Base-by-base conservation (phyloP, 1,284 basidiomycete genomes). In the Cystobasidiaceae sp. region DNA sequence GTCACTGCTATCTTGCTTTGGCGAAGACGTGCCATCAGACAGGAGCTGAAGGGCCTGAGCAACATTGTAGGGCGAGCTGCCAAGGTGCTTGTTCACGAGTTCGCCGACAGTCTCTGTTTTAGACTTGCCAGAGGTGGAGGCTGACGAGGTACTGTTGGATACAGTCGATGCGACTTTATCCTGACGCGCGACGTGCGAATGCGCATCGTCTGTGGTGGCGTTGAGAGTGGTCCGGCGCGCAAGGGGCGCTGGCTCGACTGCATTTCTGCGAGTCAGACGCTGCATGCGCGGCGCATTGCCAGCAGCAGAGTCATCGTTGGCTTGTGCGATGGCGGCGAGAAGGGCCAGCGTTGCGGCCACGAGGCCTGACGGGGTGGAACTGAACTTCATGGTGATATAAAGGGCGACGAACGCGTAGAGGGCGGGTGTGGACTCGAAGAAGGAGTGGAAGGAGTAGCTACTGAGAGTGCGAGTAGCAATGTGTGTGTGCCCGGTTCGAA, bases 141-240 rank as follows among this genome's bases (percentile, higher is more conserved):
- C 17, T 15, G 48, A 43, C 1, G 39, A 32, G 3, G 54, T 56
- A 25, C 41, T 44, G 27, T 56, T 56, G 2, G 54, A 56, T 5
- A 56, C 54, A 15, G 54, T 56, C 1, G 54, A 56, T n/a, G 32
- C 54, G 7, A 56, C 54, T 19, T 56, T 56, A 33, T 56, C 54
- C 28, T 56, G 54, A 15, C 54, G 21, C 19, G 54, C 27, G 13
- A 43, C 39, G 25, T 43, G 44, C 25, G 41, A 34, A 30, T 37
- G 41, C 28, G 54, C 54, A 33, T 56, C 45, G 28, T 41, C 45
- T 30, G 39, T 28, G 32, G 41, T 23, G 54, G 23, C 15, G 25
- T 39, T n/a, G 11, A 11, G 37, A 11, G 3, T 43, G 2, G 54
- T 34, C 1, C 39, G 27, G 2, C 7, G 2, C 2, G 33, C 27